These are phyloP conservation scores for Coniochaeta sp. DNA, from an alignment of 2,329 filamentous ascomycete genomes.

Conservation along the genomic window DNA sequence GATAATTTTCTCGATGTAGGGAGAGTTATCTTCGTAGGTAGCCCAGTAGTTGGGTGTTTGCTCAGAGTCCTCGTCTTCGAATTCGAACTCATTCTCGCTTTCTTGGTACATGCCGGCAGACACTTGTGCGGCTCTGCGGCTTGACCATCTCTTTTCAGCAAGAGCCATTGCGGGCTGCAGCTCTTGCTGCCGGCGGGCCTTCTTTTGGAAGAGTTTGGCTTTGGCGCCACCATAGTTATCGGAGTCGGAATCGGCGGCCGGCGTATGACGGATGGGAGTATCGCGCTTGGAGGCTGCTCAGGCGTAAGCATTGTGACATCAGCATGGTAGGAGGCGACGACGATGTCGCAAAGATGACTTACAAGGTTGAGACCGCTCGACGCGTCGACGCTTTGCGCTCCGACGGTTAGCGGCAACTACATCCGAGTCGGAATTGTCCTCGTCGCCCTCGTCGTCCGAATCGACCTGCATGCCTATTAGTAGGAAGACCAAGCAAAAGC, in stretches of 20 bases:
- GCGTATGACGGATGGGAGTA: constrained; percentile 18
- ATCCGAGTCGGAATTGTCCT: constrained; percentile 70
- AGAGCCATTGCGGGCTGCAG: constrained; percentile 14
- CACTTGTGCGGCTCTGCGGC: constrained; percentile 19
- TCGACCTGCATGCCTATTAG: constrained; percentile 32
- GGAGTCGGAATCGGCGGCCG: constrained; percentile 18
- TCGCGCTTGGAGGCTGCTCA: constrained; percentile 18
- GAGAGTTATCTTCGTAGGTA: constrained; percentile 67
- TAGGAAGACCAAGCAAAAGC: not conserved
- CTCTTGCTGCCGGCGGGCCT: constrained; percentile 20
- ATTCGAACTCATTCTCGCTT: constrained; percentile 55
- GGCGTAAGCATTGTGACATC: constrained; percentile 6
- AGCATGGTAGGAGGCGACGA: not conserved
- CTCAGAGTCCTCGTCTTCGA: constrained; percentile 44
- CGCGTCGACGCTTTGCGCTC: constrained; percentile 60
- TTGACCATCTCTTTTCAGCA: constrained; percentile 20
- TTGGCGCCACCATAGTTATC: constrained; percentile 20
- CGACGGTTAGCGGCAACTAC: constrained; percentile 45
- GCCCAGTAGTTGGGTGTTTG: constrained; percentile 64
- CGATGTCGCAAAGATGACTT: constrained; percentile 20
- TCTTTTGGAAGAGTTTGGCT: constrained; percentile 18
- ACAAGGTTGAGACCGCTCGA: constrained; percentile 59
- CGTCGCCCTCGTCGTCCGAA: constrained; percentile 46
- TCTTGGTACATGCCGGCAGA: constrained; percentile 46
- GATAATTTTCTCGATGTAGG: constrained; percentile 85